Base-by-base conservation (phyloP, 2,329 filamentous ascomycete species). In the Aspergillus hortae region DNA sequence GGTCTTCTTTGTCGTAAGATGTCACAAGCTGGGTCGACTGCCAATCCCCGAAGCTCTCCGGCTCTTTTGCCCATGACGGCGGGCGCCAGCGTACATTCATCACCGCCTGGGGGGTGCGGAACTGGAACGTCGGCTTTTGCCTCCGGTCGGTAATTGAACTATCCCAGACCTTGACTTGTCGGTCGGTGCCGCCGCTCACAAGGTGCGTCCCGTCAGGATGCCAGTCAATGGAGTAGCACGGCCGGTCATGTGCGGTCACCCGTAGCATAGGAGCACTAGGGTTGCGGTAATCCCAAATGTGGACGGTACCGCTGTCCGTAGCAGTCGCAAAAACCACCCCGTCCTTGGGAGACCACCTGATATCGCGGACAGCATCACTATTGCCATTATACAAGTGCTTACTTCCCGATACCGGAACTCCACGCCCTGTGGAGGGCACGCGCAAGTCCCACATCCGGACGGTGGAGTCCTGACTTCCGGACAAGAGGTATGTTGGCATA, bases 201-300 rank as follows among this genome's bases (percentile, higher is more conserved):
- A 87, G 71, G 64, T 86, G 82, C 61, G 80, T 85, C 6, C 84
- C 84, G 59, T 86, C 83, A 1, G 84, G 84, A 62, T 87, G 84
- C 83, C 83, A 87, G 64, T 87, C 84, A 33, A 87, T 78, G 5
- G 82, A 77, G 55, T 79, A 83, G 69, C 83, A 86, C 4, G 75
- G 76, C 55, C 77, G 78, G 57, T 82, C 78, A 63, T 87, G 84
- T 41, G 83, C 84, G 32, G 80, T 79, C 51, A 86, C 82, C 57
- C 80, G 81, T 59, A 86, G 70, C 61, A 83, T 75, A 6, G 84
- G 78, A 23, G 76, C 75, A 58, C 77, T 80, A 48, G 77, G 71
- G 56, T 82, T 79, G 51, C 82, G 79, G 54, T 79, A 79, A 65
- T 87, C 84, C 84, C 84, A 87, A 56, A 80, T 74, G 64, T 86